Base-by-base conservation (phyloP, 2,329 filamentous ascomycete genomes). In the Colletotrichum graminicola region DNA sequence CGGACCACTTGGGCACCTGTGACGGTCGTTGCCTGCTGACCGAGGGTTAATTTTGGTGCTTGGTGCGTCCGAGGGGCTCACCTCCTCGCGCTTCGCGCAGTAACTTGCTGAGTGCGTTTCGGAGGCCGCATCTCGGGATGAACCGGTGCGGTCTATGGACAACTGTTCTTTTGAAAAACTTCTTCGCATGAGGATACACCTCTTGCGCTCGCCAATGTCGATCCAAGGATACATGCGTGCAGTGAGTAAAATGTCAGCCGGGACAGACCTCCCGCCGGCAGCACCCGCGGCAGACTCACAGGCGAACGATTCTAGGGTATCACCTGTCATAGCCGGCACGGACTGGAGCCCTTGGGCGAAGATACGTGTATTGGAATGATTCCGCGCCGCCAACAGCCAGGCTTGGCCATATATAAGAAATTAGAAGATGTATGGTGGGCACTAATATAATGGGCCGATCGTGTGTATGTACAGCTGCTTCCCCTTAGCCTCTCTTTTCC, bases 11-110 rank as follows among this genome's bases (percentile, higher is more conserved):
- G 49, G 5, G 32, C 12, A 36, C 29, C n/a, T 61, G 29, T 61
- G 57, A 10, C 21, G 59, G 21, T n/a, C 14, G 34, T 62, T 61
- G 41, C 41, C 39, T n/a, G 8, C 51, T 61, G 47, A 62, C 43
- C 43, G 16, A 45, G 18, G 7, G 6, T 10, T 43, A 14, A 18
- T 21, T 26, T 61, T 26, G n/a, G 21, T 26, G n/a, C 39, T 51
- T 36, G 18, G 14, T n/a, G 18, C 43, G 32, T 32, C 45, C 21
- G 29, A 49, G 21, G 21, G 21, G 43, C n/a, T 36, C 32, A 32
- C 5, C 12, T 39, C n/a, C 23, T n/a, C n/a, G 16, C n/a, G n/a
- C n/a, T 23, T 11, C 14, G 43, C 32, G 36, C 43, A 23, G 43
- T 10, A 10, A 16, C 12, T 18, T 29, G 32, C n/a, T 41, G n/a